Percentiles rank a stretch among this genome's conserved stretches.
These are phyloP conservation scores for Thecaphora thlaspeos DNA, from an alignment of 1,284 basidiomycete species.

Conservation along the genomic window DNA sequence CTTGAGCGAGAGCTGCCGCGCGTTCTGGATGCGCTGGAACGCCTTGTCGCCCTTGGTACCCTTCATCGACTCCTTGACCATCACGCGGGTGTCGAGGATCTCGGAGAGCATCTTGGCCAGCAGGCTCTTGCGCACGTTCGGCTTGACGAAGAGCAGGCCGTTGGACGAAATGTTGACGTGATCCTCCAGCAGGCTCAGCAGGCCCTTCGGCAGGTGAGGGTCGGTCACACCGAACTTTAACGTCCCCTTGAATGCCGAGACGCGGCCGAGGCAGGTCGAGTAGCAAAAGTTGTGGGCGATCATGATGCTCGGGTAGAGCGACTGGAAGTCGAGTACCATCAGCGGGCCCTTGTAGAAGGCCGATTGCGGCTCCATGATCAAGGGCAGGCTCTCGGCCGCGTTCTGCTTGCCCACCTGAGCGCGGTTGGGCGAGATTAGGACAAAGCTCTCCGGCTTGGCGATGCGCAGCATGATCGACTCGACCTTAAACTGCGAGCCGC, in stretches of 20 bases:
- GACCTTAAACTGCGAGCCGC: conserved; percentile 97
- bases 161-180: conserved; percentile 65
- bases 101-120: conserved; percentile 89
- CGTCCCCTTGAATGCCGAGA: conserved; percentile 76
- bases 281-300: conserved; percentile 79
- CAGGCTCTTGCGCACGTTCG: conserved; percentile 77
- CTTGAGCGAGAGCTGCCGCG: conserved; percentile 50
- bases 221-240: conserved; percentile 81
- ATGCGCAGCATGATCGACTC: conserved; percentile 98
- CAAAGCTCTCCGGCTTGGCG: conserved; percentile 83
- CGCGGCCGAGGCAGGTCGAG: conserved; percentile 86
- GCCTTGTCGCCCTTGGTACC: conserved; percentile 69
- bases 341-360: conserved; percentile 90
- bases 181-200: conserved; percentile 52
- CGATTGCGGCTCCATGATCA: conserved; percentile 90
- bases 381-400: conserved; percentile 87
- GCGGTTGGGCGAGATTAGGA: conserved; percentile 51
- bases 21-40: conserved; percentile 49
- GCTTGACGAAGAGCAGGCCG: conserved; percentile 89
- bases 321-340: conserved; percentile 91
- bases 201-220: conserved; percentile 70
- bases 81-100: conserved; percentile 90
- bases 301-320: conserved; percentile 94
- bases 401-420: conserved; percentile 70
- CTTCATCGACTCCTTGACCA: conserved; percentile 97